These are phyloP conservation scores for Emericellopsis terricola DNA, from an alignment of 495 filamentous ascomycete species.

Conservation along the genomic window DNA sequence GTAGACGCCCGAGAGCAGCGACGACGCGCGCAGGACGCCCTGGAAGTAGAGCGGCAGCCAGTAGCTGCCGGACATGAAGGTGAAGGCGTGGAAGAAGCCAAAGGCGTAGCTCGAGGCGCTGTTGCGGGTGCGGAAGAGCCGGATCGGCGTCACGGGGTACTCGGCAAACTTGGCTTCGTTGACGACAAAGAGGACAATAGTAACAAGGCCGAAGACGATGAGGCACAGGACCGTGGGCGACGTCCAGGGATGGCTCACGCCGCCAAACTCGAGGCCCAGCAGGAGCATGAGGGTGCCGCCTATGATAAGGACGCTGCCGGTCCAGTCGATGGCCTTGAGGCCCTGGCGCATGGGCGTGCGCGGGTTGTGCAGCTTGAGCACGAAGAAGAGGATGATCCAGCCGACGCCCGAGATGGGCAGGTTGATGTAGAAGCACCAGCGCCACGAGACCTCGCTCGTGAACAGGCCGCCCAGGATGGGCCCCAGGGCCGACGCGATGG, in stretches of 20 bases:
- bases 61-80: conserved; percentile 59
- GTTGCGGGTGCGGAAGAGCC: conserved; percentile 41
- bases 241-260: conserved; percentile 54
- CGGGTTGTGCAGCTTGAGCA: conserved; percentile 60
- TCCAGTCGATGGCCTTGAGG: conserved; percentile 60
- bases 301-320: conserved; percentile 48
- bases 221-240: conserved; percentile 63
- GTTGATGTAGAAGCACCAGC: conserved; percentile 65
- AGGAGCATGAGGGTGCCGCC: conserved; percentile 71
- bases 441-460: conserved; percentile 31
- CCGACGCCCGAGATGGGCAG: conserved; percentile 59
- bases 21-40: conserved; percentile 50
- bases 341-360: conserved; percentile 53
- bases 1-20: conserved; percentile 64
- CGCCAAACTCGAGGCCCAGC: conserved; percentile 63
- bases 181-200: conserved; percentile 42
- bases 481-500: conserved; percentile 44
- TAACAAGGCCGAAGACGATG: conserved; percentile 53
- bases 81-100: conserved; percentile 47
- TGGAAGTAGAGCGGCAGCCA: conserved; percentile 70
- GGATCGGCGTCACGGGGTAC: conserved; percentile 60
- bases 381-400: conserved; percentile 45
- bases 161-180: conserved; percentile 56
- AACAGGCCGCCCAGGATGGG: conserved; percentile 53
- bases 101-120: conserved; percentile 39